Percentiles rank a stretch among this genome's conserved stretches.
These are phyloP conservation scores for Penicillium longicatenatum DNA, from an alignment of 495 filamentous ascomycete genomes.

Conservation along the genomic window DNA sequence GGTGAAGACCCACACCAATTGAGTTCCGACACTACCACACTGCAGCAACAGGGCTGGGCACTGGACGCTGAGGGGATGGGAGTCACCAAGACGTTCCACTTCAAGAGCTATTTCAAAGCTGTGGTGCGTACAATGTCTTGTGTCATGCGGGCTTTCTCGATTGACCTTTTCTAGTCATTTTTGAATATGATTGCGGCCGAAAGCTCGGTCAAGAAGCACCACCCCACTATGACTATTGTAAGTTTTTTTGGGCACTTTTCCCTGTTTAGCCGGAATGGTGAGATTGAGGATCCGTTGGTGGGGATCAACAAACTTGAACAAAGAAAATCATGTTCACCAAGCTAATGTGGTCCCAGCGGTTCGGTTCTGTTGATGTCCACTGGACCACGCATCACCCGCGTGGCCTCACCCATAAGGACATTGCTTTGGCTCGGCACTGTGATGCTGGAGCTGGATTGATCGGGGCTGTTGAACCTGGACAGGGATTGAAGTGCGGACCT, in stretches of 20 bases:
- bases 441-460: constrained; percentile 54
- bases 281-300: not conserved
- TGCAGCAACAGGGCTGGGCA: constrained; percentile 40
- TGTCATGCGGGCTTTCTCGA: not conserved
- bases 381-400: constrained; percentile 77
- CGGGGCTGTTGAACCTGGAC: constrained; percentile 38
- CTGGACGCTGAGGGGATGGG: constrained; percentile 41
- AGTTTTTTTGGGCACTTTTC: constrained; percentile 15
- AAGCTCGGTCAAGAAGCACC: constrained; percentile 47
- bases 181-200: constrained; percentile 44
- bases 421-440: constrained; percentile 65
- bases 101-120: constrained; percentile 48
- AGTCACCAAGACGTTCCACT: constrained; percentile 48
- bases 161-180: constrained; percentile 34
- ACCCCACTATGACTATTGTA: constrained; percentile 50
- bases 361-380: constrained; percentile 50
- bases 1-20: constrained; percentile 35
- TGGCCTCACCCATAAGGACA: constrained; percentile 70
- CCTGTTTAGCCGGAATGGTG: not conserved
- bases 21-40: constrained; percentile 21
- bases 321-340: not conserved
- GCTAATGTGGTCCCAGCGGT: constrained; percentile 28
- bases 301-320: not conserved
- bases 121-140: constrained; percentile 30
- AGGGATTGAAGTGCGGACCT: constrained; percentile 41